Conservation (phyloP, 1,284 basidiomycete species). For the Cutaneotrichosporon cavernicola region DNA sequence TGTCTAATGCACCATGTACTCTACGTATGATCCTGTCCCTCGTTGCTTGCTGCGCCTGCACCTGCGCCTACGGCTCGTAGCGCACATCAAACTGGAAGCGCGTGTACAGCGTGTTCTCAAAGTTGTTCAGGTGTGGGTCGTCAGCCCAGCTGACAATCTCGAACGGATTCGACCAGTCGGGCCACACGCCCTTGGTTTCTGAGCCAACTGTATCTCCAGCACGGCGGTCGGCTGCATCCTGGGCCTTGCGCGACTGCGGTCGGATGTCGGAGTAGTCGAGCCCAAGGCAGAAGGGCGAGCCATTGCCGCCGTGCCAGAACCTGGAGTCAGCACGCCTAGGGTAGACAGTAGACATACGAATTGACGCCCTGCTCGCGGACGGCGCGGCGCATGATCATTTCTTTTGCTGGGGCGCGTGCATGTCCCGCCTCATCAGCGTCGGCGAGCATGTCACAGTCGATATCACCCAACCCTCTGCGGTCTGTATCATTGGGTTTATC, state of each 20-base stretch:
- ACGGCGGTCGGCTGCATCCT: conserved; percentile 12
- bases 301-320: not conserved
- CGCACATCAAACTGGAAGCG: conserved; percentile 42
- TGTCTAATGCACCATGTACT: no score
- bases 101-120: conserved; percentile 48
- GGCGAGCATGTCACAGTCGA: conserved; percentile 56
- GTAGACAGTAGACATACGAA: conserved; percentile 35
- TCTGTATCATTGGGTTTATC: conserved; percentile 28
- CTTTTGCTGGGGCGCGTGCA: conserved; percentile 44
- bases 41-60: no score
- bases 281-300: conserved; percentile 36
- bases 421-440: conserved; percentile 52
- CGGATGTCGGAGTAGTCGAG: conserved; percentile 45
- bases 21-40: no score
- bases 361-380: conserved; percentile 51
- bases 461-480: conserved; percentile 44
- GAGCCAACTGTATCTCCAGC: conserved; percentile 17
- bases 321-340: conserved; percentile 47
- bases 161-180: conserved; percentile 47
- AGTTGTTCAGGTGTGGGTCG: conserved; percentile 39
- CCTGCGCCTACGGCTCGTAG: conserved; percentile 24
- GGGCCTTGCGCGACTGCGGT: conserved; percentile 21
- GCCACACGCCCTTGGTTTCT: conserved; percentile 22
- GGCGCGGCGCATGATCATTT: conserved; percentile 47
- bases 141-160: conserved; percentile 50